phyloP scores from a whole-genome alignment of 306 rosid genomes.

The Senna tora region DNA sequence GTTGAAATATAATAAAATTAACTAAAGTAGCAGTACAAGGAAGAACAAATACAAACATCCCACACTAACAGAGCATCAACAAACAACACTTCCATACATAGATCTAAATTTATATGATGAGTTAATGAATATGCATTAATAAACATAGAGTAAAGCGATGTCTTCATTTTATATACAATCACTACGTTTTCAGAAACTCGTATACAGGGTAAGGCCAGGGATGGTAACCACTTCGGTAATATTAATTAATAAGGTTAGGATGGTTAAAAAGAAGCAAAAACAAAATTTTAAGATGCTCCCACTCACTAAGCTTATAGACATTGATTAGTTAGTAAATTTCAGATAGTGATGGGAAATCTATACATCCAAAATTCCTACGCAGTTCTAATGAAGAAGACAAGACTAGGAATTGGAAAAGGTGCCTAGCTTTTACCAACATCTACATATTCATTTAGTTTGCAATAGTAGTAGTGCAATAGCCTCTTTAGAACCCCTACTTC shows the following conservation, averaged over 20 bases:
- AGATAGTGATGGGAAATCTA: background rate
- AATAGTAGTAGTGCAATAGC: too few species aligned
- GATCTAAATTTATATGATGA: background rate
- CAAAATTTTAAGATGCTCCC: background rate
- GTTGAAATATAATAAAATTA: too few species aligned
- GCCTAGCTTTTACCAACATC: too few species aligned
- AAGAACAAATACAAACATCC: too few species aligned
- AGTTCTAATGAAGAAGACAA: background rate
- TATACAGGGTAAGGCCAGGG: background rate
- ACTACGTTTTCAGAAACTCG: background rate
- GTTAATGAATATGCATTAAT: background rate
- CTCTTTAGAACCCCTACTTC: too few species aligned
- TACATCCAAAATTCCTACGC: background rate
- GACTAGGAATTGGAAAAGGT: too few species aligned
- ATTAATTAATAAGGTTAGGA: background rate
- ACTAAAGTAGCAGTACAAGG: too few species aligned
- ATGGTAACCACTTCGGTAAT: background rate
- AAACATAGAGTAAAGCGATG: background rate
- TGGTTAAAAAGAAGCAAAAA: conserved; percentile 7
- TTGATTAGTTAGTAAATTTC: background rate
- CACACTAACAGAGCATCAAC: too few species aligned
- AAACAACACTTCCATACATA: too few species aligned
- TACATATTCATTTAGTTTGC: too few species aligned
- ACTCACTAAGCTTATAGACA: background rate
- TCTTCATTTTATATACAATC: background rate